phyloP scores from a whole-genome alignment of 371 early-diverging fungal genomes.

The Rhizopus stolonifer region DNA sequence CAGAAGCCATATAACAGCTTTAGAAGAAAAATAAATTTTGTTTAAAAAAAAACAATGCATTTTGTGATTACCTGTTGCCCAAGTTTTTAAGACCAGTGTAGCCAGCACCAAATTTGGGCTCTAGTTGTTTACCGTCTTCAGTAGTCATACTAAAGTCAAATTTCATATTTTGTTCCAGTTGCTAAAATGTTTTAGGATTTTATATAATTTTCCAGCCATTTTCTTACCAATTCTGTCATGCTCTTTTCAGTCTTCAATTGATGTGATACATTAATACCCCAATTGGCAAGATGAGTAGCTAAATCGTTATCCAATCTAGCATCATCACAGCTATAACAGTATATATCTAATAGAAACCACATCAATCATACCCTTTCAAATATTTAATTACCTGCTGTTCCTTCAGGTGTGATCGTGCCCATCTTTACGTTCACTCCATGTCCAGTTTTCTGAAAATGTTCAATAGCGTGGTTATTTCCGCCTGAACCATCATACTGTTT shows the following conservation, averaged over 20 bases:
- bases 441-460: slow-evolving; percentile 82
- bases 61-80: slow-evolving; percentile 77
- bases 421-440: slow-evolving; percentile 90
- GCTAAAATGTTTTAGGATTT: too few relatives aligned
- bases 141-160: slow-evolving; percentile 98
- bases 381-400: slow-evolving; percentile 72
- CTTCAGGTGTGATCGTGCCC: slow-evolving; percentile 97
- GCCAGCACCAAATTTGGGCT: slow-evolving; percentile 86
- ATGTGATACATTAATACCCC: slow-evolving; percentile 85
- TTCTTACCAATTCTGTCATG: slow-evolving; percentile 80
- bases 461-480: slow-evolving; percentile 98
- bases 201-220: slow-evolving; percentile 92
- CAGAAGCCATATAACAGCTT: slow-evolving; percentile 96
- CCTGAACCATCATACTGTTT: slow-evolving; percentile 96
- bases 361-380: background rate
- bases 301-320: slow-evolving; percentile 80
- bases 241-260: slow-evolving; percentile 92
- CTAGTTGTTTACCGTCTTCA: slow-evolving; percentile 87
- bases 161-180: slow-evolving; percentile 93
- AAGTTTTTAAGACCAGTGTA: slow-evolving; percentile 92
- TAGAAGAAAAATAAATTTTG: background rate
- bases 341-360: slow-evolving; percentile 64
- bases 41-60: background rate
- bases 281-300: slow-evolving; percentile 72
- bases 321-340: slow-evolving; percentile 91